Evolutionary conservation across 495 filamentous ascomycete species (phyloP), one percentile per base, ranked within the genome.

Genomic region (Neurospora sp.): DNA sequence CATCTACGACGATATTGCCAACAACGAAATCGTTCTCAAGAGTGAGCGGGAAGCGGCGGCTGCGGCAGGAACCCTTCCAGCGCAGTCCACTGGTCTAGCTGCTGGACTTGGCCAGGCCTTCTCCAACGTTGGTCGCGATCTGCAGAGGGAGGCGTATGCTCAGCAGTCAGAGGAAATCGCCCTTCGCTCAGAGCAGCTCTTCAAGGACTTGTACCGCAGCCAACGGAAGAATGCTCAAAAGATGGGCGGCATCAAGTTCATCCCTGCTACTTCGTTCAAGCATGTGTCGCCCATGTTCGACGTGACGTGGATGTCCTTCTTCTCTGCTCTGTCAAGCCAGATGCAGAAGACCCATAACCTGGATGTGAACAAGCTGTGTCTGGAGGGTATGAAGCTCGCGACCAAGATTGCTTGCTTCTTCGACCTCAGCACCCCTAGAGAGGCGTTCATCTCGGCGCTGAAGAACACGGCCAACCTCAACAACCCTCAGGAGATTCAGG

Each of bases 251-350:
- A 85, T 90, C 37, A 93, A 89, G 76, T 99, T 94, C 80, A 96
- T 98, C 74, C 91, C 93, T 15, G 96, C 96, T 1, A 93, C 93
- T 1, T 97, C 94, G 0, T 94, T 92, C 79, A 94, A 92, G 74
- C 96, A 99, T 82, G 92, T 97, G 70, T 96, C 96, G 0, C 94
- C 96, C 4, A 99, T 99, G 95, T 99, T 99, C 76, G 94, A 98
- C 76, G 94, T 97, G 19, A 96, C 93, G 0, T 99, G 96, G 96
- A 99, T 98, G 95, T 96, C 95, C 24, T 97, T 97, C 82, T 90
- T 98, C 78, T 97, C 94, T 11, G 93, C 93, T 0, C 86, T 98
- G 36, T 97, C 96, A 4, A 94, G 92, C 37, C 90, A 94, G 73
- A 94, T 94, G 82, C 95, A 97, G 77, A 93, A 95, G 78, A 92